Evolutionary conservation across 164 flowering plant species (phyloP).

Genomic region (Sextonia rubra): DNA sequence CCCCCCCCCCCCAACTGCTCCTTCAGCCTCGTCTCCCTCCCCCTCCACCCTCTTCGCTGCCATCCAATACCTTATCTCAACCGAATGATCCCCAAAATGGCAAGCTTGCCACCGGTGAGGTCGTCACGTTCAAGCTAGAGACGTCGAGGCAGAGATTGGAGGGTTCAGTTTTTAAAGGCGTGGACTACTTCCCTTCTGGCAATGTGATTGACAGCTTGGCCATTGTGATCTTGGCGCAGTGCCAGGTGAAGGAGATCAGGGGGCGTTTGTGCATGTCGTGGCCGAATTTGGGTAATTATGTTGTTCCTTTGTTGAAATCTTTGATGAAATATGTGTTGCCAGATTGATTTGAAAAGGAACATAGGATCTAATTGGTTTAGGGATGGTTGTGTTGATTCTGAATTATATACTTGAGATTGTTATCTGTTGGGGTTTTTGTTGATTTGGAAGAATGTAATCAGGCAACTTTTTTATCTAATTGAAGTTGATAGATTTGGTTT

Average conservation of each 20-base stretch:
- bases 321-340: slow-evolving; percentile 3
- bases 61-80: slow-evolving; percentile 8
- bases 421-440: no score
- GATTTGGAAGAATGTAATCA: no score
- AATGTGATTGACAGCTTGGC: slow-evolving; percentile 16
- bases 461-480: no score
- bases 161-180: background rate
- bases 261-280: slow-evolving; percentile 14
- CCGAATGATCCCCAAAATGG: slow-evolving; percentile 15
- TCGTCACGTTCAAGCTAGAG: slow-evolving; percentile 15
- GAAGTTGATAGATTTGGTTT: no score
- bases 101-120: slow-evolving; percentile 8
- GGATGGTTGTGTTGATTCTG: slow-evolving; percentile 11
- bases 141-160: slow-evolving; percentile 18
- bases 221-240: slow-evolving; percentile 9
- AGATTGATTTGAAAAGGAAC: background rate
- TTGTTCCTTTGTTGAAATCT: slow-evolving; percentile 7
- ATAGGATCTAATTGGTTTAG: background rate
- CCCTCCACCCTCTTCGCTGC: slow-evolving; percentile 6
- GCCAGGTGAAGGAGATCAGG: slow-evolving; percentile 13
- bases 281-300: slow-evolving; percentile 11
- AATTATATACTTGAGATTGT: slow-evolving; percentile 9
- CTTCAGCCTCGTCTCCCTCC: slow-evolving; percentile 7
- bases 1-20: slow-evolving; percentile 12
- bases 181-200: slow-evolving; percentile 18